Evolutionary conservation across 192 early-diverging fungal genomes (phyloP).

Genomic region (Mortierella hygrophila): DNA sequence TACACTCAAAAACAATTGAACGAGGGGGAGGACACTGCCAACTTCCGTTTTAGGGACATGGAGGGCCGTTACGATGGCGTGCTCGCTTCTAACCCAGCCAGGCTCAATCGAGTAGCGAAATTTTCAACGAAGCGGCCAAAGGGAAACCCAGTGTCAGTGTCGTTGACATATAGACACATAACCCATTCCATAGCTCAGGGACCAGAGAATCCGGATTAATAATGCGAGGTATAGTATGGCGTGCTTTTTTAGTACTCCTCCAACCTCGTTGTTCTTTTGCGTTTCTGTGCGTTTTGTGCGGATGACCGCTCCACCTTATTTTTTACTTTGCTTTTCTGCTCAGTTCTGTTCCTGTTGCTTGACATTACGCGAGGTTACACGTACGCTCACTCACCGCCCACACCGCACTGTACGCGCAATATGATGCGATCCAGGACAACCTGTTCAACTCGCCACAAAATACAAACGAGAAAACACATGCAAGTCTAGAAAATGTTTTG

Average conservation of each 20-base stretch:
- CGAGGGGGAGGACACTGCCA: background rate
- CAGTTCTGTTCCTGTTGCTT: background rate
- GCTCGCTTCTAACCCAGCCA: slow-evolving; percentile 16
- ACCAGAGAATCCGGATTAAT: background rate
- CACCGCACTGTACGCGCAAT: background rate
- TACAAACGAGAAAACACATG: background rate
- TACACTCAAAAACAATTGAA: background rate
- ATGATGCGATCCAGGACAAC: background rate
- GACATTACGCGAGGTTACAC: background rate
- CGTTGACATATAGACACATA: background rate
- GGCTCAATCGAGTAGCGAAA: background rate
- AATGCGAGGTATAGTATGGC: slow-evolving; percentile 7
- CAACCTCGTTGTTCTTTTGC: background rate
- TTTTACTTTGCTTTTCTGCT: background rate
- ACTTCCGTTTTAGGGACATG: background rate
- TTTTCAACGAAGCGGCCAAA: slow-evolving; percentile 7
- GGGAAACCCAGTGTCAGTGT: background rate
- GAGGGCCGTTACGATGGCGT: slow-evolving; percentile 7
- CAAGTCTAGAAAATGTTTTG: background rate
- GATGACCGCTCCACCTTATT: background rate
- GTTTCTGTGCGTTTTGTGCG: background rate
- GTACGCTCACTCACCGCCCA: background rate
- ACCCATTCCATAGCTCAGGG: background rate
- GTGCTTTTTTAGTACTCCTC: slow-evolving; percentile 29
- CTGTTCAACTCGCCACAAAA: no score